Evolutionary conservation across 1,139 yeast genomes (phyloP), one percentile per base, ranked within the genome.

Genomic region (Zhuliangozyma parablackwelliae): DNA sequence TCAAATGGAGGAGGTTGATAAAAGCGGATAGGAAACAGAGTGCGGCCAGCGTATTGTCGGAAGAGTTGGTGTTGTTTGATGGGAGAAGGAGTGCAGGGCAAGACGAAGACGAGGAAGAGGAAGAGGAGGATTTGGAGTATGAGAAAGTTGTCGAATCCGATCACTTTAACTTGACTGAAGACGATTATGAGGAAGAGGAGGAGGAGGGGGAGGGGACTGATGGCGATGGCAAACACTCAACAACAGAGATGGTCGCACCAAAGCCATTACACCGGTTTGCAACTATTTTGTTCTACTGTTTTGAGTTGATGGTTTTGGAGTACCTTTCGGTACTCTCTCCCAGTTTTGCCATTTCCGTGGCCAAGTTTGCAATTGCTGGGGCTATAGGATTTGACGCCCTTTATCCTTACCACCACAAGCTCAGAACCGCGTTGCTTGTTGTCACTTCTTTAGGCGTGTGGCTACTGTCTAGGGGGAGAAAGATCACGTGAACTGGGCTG

Each of bases 1-100:
- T 61, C 41, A 55, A 53, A 32, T 45, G 49, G 46, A 40, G 39
- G 3, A 32, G 39, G 37, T 31, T 49, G 41, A 38, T 42, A 36
- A 27, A 21, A 26, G 12, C 32, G 5, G 7, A 21, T 3, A 23
- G 24, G 10, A 23, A 23, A 7, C 24, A 23, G 9, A 23, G 24
- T 23, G 7, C 10, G 7, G 9, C 7, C 24, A 23, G 24, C 24
- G 24, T 23, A 6, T 7, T 9, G 9, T 6, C 32, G 9, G 35
- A 30, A 29, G 30, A 24, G 6, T n/a, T 33, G 31, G 27, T 39
- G 6, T 31, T 39, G 23, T 39, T 30, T 20, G 31, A 36, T 5
- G 35, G 35, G 12, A 23, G 5, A n/a, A 4, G 10, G 13, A 29
- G 26, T 11, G n/a, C 8, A 9, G 26, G 20, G 8, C 21, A 33